Evolutionary conservation across 768 basidiomycete species (phyloP), one percentile per base, ranked within the genome.

Genomic region (Boletus rubescentipes): DNA sequence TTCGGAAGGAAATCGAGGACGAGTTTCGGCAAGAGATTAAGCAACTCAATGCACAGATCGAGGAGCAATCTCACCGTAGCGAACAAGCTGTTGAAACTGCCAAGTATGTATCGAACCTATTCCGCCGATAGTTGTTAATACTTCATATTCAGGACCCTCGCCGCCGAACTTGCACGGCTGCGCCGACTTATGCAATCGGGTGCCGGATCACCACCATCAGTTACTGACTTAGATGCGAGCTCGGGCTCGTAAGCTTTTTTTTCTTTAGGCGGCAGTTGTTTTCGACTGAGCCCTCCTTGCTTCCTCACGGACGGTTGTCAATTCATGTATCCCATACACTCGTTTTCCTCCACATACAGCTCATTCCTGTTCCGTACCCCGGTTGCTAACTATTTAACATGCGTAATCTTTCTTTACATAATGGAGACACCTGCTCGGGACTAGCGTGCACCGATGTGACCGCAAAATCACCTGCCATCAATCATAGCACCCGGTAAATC

Each of bases 151-250:
- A 89, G 88, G 62, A 71, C 73, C 31, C 68, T 91, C 30, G 73
- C 86, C 6, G 73, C 75, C 29, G 89, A 91, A 66, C 74, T 91
- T 41, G 79, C 82, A 45, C 77, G 87, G 53, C 72, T 92, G 64
- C 78, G 86, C 64, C 78, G 89, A 60, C 77, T 92, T 37, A 91
- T 92, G 83, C 86, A 81, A 63, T 71, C 73, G 37, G 77, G 80
- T 61, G 73, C 77, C 1, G 73, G 70, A 51, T 61, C 66, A 58
- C 60, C 71, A 43, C 49, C 64, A 34, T 51, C 57, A 21, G 43
- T 49, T 36, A 53, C 46, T 46, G 53, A 58, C 44, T 46, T 42
- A 45, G 56, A 43, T 39, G 30, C 50, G 51, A 53, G 51, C 51
- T 23, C 41, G 32, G 52, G 30, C 46, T 62, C 57, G 57, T 67